Evolutionary conservation across 1,139 yeast species (phyloP).

Genomic region (Kodamaea sp.): DNA sequence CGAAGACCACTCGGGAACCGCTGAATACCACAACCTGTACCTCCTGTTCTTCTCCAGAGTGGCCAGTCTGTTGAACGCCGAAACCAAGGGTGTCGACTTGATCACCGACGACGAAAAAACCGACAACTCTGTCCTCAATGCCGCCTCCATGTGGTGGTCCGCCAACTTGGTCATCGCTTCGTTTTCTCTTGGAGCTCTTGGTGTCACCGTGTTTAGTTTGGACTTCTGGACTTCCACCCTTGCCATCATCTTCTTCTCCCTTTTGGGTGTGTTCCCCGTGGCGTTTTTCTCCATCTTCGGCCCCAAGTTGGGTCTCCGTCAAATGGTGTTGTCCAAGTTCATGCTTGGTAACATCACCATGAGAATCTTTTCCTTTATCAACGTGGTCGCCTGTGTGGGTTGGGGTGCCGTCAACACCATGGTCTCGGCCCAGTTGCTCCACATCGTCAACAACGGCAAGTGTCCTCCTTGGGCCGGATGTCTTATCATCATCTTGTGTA

Average conservation of each 20-base stretch:
- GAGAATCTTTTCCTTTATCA: slow-evolving; percentile 75
- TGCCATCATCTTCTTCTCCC: slow-evolving; percentile 67
- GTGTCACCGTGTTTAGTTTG: slow-evolving; percentile 55
- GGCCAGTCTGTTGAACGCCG: slow-evolving; percentile 49
- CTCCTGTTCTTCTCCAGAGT: slow-evolving; percentile 21
- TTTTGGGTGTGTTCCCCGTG: slow-evolving; percentile 74
- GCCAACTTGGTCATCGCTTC: slow-evolving; percentile 90
- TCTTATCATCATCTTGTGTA: slow-evolving; percentile 65
- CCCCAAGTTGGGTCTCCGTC: slow-evolving; percentile 83
- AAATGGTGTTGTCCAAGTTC: slow-evolving; percentile 79
- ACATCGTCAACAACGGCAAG: slow-evolving; percentile 67
- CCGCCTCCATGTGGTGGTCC: slow-evolving; percentile 91
- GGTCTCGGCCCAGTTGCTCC: slow-evolving; percentile 83
- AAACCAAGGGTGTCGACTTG: slow-evolving; percentile 68
- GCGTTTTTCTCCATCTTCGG: slow-evolving; percentile 86
- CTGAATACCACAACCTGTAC: slow-evolving; percentile 19
- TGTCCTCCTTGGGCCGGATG: slow-evolving; percentile 94
- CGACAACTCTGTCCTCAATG: slow-evolving; percentile 61
- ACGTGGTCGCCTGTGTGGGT: slow-evolving; percentile 86
- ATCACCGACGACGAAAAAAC: slow-evolving; percentile 69
- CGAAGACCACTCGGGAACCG: slow-evolving; percentile 24
- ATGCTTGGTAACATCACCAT: slow-evolving; percentile 75
- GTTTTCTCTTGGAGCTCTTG: slow-evolving; percentile 78
- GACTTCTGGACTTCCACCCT: slow-evolving; percentile 69
- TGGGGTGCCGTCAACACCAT: slow-evolving; percentile 95